These are phyloP conservation scores for Tetramitus jugosus DNA, from an alignment of 208 protist genomes.

Conservation along the genomic window DNA sequence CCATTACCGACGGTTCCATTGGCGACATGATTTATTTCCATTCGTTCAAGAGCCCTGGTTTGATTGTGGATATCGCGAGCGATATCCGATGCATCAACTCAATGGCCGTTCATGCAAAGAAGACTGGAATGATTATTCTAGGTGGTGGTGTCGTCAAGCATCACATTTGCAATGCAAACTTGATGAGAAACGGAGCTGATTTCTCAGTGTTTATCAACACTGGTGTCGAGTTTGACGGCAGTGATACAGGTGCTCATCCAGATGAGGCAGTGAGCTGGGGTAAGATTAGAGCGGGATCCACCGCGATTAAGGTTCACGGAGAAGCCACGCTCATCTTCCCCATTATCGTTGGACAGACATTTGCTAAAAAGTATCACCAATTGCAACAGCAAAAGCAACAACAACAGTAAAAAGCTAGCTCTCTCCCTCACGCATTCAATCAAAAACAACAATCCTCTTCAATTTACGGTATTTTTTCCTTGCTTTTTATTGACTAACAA, in stretches of 20 bases:
- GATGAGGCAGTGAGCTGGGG: constrained; percentile 99
- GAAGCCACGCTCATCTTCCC: constrained; percentile 95
- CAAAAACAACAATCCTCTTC: too few relatives aligned
- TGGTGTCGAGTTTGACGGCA: constrained; percentile 94
- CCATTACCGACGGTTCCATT: constrained; percentile 96
- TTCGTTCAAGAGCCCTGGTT: constrained; percentile 80
- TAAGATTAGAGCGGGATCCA: constrained; percentile 88
- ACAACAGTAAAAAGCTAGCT: too few relatives aligned
- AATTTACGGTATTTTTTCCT: too few relatives aligned
- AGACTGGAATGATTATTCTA: constrained; percentile 95
- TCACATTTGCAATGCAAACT: constrained; percentile 98
- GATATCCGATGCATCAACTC: constrained; percentile 95
- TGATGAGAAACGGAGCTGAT: constrained; percentile 99
- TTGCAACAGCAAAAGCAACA: constrained; percentile 19
- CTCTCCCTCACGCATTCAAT: too few relatives aligned
- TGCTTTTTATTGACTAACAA: too few relatives aligned
- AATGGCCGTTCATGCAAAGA: constrained; percentile 74
- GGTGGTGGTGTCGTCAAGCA: constrained; percentile 97
- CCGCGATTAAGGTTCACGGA: constrained; percentile 92
- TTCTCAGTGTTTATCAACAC: constrained; percentile 95
- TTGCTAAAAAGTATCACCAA: constrained; percentile 48
- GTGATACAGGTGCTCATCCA: constrained; percentile 90
- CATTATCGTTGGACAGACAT: constrained; percentile 88
- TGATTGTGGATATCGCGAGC: constrained; percentile 66
- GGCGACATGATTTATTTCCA: constrained; percentile 99